Percentiles rank a stretch among this genome's conserved stretches.
Conservation (phyloP, 805 yeast genomes). For the Sugiyamaella floridensis region DNA sequence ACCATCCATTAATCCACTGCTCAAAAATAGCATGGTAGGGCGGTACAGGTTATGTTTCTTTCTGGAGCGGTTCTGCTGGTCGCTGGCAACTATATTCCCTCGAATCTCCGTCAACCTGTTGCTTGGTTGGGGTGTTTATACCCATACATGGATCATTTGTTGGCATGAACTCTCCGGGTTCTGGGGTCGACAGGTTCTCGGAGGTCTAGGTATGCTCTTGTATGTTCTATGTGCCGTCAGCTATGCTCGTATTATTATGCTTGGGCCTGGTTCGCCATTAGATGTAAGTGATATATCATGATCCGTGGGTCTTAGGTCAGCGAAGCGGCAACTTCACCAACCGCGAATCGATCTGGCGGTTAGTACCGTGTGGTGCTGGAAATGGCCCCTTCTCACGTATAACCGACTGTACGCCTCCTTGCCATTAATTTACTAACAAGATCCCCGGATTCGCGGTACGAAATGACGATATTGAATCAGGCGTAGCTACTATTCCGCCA, state of each 20-base stretch:
- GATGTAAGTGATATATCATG: conserved; percentile 15
- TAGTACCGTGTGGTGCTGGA: neutral
- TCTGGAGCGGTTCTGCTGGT: conserved; percentile 20
- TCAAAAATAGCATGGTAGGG: neutral
- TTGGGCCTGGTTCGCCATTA: conserved; percentile 32
- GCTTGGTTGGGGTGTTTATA: conserved; percentile 29
- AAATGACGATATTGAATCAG: conserved; percentile 23
- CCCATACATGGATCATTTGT: conserved; percentile 21
- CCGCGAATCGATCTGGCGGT: neutral
- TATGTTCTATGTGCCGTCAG: conserved; percentile 22
- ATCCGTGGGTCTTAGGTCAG: no score
- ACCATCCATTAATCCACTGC: neutral
- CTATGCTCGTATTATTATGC: conserved; percentile 23
- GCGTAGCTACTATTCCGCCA: conserved; percentile 23
- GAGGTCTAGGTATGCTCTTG: conserved; percentile 16
- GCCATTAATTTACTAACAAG: conserved; percentile 1
- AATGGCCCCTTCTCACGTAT: no score
- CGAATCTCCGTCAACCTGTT: conserved; percentile 25
- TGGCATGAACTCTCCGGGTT: conserved; percentile 8
- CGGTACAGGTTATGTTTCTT: conserved; percentile 9
- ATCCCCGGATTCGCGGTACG: conserved; percentile 11
- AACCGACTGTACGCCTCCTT: no score
- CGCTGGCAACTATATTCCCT: conserved; percentile 27
- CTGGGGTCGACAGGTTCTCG: conserved; percentile 7
- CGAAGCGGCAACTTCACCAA: no score